Conservation (phyloP, 305 asterid species). For the Euphrasia arctica region DNA sequence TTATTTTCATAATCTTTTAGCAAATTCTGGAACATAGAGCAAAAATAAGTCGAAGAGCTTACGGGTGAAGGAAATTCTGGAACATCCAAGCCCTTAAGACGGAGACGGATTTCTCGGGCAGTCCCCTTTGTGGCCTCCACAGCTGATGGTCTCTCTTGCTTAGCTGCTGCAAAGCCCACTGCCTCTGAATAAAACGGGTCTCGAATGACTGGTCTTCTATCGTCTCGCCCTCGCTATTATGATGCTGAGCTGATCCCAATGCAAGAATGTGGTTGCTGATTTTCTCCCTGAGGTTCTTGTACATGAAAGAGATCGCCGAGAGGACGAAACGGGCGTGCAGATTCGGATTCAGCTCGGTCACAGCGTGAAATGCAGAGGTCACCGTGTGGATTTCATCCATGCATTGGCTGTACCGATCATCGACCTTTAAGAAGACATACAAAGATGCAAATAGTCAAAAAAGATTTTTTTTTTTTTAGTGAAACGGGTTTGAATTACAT, state of each 20-base stretch:
- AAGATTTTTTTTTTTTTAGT: too few relatives aligned
- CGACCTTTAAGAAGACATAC: constrained; percentile 44
- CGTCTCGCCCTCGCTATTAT: constrained; percentile 26
- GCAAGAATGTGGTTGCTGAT: constrained; percentile 67
- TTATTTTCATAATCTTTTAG: too few relatives aligned
- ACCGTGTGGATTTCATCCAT: constrained; percentile 74
- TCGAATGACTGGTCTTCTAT: constrained; percentile 46
- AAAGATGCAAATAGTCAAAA: too few relatives aligned
- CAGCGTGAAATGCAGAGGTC: constrained; percentile 69
- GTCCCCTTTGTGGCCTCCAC: constrained; percentile 91
- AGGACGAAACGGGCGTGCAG: constrained; percentile 71
- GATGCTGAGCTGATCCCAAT: constrained; percentile 33
- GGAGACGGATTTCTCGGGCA: constrained; percentile 87
- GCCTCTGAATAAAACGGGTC: constrained; percentile 55
- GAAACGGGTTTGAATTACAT: constrained; percentile 7
- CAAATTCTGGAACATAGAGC: too few relatives aligned
- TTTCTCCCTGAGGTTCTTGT: constrained; percentile 64
- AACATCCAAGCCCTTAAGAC: constrained; percentile 93
- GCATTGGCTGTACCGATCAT: constrained; percentile 67
- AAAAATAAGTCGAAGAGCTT: constrained; percentile 14
- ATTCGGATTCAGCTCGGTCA: constrained; percentile 69
- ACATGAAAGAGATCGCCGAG: constrained; percentile 54
- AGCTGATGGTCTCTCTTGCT: constrained; percentile 65
- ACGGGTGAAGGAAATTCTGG: constrained; percentile 92
- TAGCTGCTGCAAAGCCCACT: constrained; percentile 86